Conservation (phyloP, 768 basidiomycete genomes). For the Hygrophoropsis aurantiaca region DNA sequence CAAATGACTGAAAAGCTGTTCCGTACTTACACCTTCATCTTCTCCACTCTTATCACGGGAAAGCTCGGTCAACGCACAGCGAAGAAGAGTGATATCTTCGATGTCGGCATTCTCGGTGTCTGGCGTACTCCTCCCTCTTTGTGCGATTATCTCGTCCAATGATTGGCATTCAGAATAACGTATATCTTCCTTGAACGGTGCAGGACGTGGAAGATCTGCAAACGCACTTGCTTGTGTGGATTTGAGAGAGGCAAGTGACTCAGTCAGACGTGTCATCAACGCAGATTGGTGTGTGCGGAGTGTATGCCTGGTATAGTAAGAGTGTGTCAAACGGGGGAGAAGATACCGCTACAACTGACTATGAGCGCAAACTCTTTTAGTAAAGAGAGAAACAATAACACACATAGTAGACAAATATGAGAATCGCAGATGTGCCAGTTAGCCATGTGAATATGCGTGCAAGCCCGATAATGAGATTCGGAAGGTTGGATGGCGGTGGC, state of each 20-base stretch:
- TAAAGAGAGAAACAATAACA: conserved; percentile 16
- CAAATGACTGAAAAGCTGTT: conserved; percentile 58
- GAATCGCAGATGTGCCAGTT: conserved; percentile 56
- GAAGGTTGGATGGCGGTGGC: conserved; percentile 66
- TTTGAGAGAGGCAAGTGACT: conserved; percentile 56
- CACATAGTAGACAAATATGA: conserved; percentile 69
- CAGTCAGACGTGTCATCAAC: conserved; percentile 53
- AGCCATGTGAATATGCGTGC: conserved; percentile 65
- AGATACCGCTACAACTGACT: conserved; percentile 56
- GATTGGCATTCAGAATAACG: conserved; percentile 45
- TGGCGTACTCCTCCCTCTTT: conserved; percentile 2
- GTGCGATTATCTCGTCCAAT: conserved; percentile 38
- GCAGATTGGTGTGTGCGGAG: conserved; percentile 59
- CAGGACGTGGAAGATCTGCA: conserved; percentile 55
- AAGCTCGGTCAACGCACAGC: conserved; percentile 59
- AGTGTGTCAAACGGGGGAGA: conserved; percentile 61
- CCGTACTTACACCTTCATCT: conserved; percentile 45
- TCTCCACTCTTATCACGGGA: conserved; percentile 32
- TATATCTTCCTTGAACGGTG: conserved; percentile 47
- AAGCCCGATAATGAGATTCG: conserved; percentile 62
- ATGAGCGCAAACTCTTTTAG: conserved; percentile 7
- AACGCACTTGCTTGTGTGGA: conserved; percentile 54
- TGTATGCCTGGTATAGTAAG: conserved; percentile 59
- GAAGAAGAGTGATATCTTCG: conserved; percentile 55
- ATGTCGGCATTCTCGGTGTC: conserved; percentile 27